Conservation (phyloP, 2,329 filamentous ascomycete species). For the Cytospora schulzeri region DNA sequence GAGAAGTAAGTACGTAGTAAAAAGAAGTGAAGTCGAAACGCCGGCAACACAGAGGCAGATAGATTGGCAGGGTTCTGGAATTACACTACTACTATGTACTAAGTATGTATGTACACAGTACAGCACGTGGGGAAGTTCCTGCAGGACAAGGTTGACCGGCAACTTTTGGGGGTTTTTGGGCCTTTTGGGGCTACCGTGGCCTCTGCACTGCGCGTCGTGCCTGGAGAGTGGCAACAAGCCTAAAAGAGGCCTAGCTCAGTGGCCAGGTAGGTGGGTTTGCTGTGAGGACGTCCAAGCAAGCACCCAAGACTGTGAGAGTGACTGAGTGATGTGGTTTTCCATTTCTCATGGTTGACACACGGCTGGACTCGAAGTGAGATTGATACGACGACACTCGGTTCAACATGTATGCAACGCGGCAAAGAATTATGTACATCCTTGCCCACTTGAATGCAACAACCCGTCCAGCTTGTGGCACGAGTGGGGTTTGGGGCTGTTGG, state of each 20-base stretch:
- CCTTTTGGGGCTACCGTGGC: slow-evolving; percentile 28
- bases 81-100: too few relatives aligned
- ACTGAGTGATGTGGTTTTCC: neutral
- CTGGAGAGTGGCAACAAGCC: neutral
- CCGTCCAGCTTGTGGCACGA: too few relatives aligned
- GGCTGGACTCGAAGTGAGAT: too few relatives aligned
- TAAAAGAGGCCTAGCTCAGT: neutral
- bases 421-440: neutral
- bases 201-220: slow-evolving; percentile 11
- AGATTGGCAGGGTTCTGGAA: slow-evolving; percentile 3
- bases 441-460: slow-evolving; percentile 6
- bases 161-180: too few relatives aligned
- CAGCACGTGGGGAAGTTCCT: slow-evolving; percentile 1
- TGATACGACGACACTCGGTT: too few relatives aligned
- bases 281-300: neutral
- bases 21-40: slow-evolving; percentile 12
- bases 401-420: neutral
- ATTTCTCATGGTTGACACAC: too few relatives aligned
- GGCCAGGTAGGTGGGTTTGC: neutral
- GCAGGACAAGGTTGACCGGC: neutral
- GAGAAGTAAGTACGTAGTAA: neutral
- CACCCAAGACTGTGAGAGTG: neutral
- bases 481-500: too few relatives aligned
- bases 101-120: too few relatives aligned
- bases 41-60: neutral